Evolutionary conservation across 768 basidiomycete genomes (phyloP), one percentile per base, ranked within the genome.

Genomic region (Filobasidium floriforme): DNA sequence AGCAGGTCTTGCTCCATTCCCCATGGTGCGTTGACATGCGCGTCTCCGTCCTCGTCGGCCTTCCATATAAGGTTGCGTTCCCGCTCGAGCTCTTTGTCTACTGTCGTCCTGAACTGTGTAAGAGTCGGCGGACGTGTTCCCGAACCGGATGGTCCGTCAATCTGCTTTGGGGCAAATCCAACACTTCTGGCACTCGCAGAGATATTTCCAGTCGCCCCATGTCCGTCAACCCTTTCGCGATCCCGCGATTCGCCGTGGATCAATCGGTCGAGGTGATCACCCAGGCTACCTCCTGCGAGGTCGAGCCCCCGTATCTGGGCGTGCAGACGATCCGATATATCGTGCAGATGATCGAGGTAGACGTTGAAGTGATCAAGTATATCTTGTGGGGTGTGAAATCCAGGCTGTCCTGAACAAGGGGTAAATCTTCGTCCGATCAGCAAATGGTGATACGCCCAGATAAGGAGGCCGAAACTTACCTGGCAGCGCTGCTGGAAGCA

Each of bases 401-500:
- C 18, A 15, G 52, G 55, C 7, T 60, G 46, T 29, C 61, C 60
- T 11, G 54, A 54, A 19, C 18, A 51, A 9, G 51, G 32, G 1
- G 66, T 49, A 52, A 22, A 49, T 5, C 1, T 3, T 11, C n/a
- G n/a, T 49, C 6, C 15, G 61, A 28, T 62, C 41, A 12, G 22
- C 28, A 5, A 4, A 22, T 18, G 2, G 18, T n/a, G 19, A 26
- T 61, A 15, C n/a, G 54, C 40, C 24, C 4, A 3, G 24, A 57
- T 59, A 11, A 24, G 11, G 1, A 44, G 26, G n/a, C 10, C 1
- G 11, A 29, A 15, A 54, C 65, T 49, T 28, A 66, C 70, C 51
- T 0, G 74, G 66, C 41, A 76, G 60, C 19, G 59, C 65, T 44
- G 67, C 69, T 22, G 75, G 69, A 32, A 62, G 65, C 5, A 70